Percentiles rank a stretch among this genome's conserved stretches.
Evolutionary conservation across 192 early-diverging fungal species (phyloP).

Genomic region (Phlyctochytrium planicorne): DNA sequence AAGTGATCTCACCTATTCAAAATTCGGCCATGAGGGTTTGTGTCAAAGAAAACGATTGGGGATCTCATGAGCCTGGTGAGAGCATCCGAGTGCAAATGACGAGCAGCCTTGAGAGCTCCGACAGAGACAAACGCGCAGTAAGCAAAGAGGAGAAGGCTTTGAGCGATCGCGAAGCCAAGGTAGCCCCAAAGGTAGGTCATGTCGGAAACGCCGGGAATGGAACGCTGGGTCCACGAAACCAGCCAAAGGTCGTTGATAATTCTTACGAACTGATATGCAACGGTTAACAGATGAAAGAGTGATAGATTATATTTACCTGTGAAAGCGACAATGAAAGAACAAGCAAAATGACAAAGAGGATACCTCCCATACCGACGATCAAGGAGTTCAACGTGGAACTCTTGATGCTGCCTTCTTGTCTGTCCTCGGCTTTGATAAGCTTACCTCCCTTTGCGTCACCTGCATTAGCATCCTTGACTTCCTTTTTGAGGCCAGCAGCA

Average conservation of each 20-base stretch:
- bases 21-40: conserved; percentile 84
- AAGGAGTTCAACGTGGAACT: background rate
- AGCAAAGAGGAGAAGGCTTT: background rate
- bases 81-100: conserved; percentile 12
- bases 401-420: conserved; percentile 26
- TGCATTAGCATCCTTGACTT: conserved; percentile 14
- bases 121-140: conserved; percentile 4
- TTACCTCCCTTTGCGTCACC: background rate
- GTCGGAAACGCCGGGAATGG: background rate
- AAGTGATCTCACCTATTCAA: conserved; percentile 32
- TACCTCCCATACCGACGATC: conserved; percentile 48
- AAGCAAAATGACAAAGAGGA: background rate
- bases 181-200: conserved; percentile 3
- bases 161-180: conserved; percentile 16
- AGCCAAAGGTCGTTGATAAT: conserved; percentile 18
- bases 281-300: conserved; percentile 25
- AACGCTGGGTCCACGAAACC: conserved; percentile 1
- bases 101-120: conserved; percentile 19
- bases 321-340: conserved; percentile 19
- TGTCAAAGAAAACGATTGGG: conserved; percentile 85
- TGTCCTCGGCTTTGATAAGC: conserved; percentile 70
- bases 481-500: background rate
- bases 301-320: conserved; percentile 11
- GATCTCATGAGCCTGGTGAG: conserved; percentile 40
- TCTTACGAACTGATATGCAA: conserved; percentile 44